Conservation (phyloP, 2,329 filamentous ascomycete species). For the Pseudogymnoascus verrucosus region DNA sequence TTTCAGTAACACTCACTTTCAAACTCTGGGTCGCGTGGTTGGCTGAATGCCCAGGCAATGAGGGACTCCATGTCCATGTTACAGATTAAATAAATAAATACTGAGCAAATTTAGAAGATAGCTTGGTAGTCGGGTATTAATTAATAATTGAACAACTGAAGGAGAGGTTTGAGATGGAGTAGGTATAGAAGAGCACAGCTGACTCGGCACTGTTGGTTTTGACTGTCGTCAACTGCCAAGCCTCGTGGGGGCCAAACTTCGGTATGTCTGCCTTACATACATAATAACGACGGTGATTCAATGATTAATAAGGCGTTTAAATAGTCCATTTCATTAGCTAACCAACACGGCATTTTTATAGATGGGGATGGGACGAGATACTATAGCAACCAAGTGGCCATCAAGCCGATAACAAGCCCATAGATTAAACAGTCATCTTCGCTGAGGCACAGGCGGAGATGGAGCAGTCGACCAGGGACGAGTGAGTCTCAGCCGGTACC, state of each 20-base stretch:
- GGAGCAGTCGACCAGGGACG: not conserved
- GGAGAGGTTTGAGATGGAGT: not conserved
- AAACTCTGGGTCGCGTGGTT: not conserved
- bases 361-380: not conserved
- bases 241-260: not conserved
- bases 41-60: not conserved
- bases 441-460: not conserved
- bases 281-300: not conserved
- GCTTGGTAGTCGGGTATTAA: not conserved
- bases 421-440: not conserved
- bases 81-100: not conserved
- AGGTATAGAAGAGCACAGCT: not conserved
- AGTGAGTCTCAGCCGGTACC: not conserved
- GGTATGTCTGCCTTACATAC: not conserved
- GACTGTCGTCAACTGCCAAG: not conserved
- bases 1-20: not conserved
- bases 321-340: not conserved
- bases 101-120: not conserved
- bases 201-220: not conserved
- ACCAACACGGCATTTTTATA: not conserved
- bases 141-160: not conserved
- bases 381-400: not conserved
- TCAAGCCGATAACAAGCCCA: not conserved
- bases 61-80: not conserved
- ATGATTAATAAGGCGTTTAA: not conserved